Conservation (phyloP, 176 grass and related monocot genomes). For the Dactylis glomerata region DNA sequence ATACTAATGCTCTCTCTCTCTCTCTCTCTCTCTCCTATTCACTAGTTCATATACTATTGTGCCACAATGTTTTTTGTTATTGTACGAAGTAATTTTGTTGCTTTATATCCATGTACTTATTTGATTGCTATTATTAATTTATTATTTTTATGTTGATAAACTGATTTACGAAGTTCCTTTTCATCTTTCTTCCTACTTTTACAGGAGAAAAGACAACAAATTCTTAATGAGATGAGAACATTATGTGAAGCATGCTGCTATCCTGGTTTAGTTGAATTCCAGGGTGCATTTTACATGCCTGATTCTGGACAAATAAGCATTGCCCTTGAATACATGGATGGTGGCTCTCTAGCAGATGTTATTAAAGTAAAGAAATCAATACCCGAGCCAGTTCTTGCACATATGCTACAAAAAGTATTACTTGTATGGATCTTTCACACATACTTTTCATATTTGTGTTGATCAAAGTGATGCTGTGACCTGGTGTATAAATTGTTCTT, state of each 20-base stretch:
- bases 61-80: neutral
- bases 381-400: conserved; percentile 78
- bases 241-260: conserved; percentile 87
- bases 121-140: neutral
- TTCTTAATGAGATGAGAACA: conserved; percentile 97
- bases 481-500: conserved; percentile 22
- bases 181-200: conserved; percentile 27
- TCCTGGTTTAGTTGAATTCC: conserved; percentile 86
- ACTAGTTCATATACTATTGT: conserved; percentile 12
- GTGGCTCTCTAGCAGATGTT: conserved; percentile 91
- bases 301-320: conserved; percentile 96
- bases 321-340: conserved; percentile 97
- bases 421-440: conserved; percentile 51
- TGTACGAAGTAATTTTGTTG: conserved; percentile 12
- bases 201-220: conserved; percentile 94
- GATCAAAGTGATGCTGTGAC: conserved; percentile 19
- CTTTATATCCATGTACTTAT: conserved; percentile 1
- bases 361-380: conserved; percentile 71
- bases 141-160: conserved; percentile 13
- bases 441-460: conserved; percentile 16
- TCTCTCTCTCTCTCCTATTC: neutral
- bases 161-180: conserved; percentile 11
- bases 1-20: neutral
- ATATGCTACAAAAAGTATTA: conserved; percentile 74
- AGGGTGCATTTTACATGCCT: conserved; percentile 91